Base-by-base conservation (phyloP, 306 rosid species). In the Trichosanthes cucumerina region DNA sequence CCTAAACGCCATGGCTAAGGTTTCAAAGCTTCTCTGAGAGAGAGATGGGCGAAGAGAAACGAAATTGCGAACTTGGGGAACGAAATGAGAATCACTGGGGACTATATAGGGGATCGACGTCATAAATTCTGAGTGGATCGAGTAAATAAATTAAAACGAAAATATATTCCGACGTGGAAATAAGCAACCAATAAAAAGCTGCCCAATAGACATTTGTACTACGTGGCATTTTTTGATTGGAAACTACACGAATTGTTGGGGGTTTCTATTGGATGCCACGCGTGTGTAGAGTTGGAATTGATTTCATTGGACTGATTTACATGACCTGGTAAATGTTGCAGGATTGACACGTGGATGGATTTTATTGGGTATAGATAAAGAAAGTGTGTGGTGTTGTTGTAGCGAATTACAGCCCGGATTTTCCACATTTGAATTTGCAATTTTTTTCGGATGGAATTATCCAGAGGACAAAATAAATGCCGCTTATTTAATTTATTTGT, bases 1-100 rank as follows among this genome's bases (percentile, higher is more conserved):
- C 93, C 92, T 72, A 78, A 86, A 77, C 89, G 97, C 96, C 98
- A 96, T 96, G 81, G 90, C 83, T 16, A 2, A n/a, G 63, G 23
- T 16, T 71, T 41, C 5, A 14, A 33, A n/a, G 63, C 39, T 77
- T 46, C 38, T 16, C 60, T 41, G 54, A 59, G 75, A 64, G 49
- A 11, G 78, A 58, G 83, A 74, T 12, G 76, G 24, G 12, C 10
- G 21, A n/a, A 21, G 16, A 66, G 50, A 66, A 53, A 78, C 60
- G 75, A 77, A 78, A 52, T 36, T 18, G 78, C 60, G 15, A 50
- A 26, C 57, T 21, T 24, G 54, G n/a, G 36, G 76, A 70, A 18
- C 18, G 44, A 31, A 47, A 15, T 6, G 44, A 7, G 23, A 53
- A 28, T 21, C 59, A 49, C 26, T 28, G 44, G 43, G 59, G 18